Conservation (phyloP, 2,329 filamentous ascomycete genomes). For the Blastomyces silverae region DNA sequence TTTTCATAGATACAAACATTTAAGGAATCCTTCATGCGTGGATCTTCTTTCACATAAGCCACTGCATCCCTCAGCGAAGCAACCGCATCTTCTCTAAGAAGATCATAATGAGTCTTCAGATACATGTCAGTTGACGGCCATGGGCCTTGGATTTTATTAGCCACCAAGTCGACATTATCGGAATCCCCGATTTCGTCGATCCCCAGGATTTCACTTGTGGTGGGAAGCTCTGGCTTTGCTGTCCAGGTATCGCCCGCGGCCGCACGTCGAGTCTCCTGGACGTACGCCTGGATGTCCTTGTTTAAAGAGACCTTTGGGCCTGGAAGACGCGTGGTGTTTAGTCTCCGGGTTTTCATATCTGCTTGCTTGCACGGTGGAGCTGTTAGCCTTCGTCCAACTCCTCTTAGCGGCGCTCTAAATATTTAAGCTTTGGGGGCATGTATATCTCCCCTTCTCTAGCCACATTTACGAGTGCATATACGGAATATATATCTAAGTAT, state of each 20-base stretch:
- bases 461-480: not conserved
- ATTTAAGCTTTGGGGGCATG: not conserved
- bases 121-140: conserved; percentile 61
- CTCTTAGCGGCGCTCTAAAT: not conserved
- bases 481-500: not conserved
- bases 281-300: conserved; percentile 30
- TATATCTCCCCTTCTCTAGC: not conserved
- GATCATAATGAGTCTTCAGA: conserved; percentile 63
- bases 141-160: conserved; percentile 51
- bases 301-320: conserved; percentile 22
- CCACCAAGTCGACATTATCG: conserved; percentile 35
- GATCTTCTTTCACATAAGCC: conserved; percentile 47
- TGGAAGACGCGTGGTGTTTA: not conserved
- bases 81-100: conserved; percentile 68
- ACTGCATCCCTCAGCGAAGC: conserved; percentile 64
- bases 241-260: conserved; percentile 29
- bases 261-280: conserved; percentile 22
- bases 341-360: not conserved
- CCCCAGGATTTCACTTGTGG: conserved; percentile 36
- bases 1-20: conserved; percentile 62
- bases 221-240: conserved; percentile 37
- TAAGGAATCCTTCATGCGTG: conserved; percentile 52
- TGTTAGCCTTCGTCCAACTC: not conserved
- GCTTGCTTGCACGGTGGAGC: not conserved
- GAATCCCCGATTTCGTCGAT: conserved; percentile 20